Conservation (phyloP, 2,329 filamentous ascomycete genomes). For the Botrytis porri region DNA sequence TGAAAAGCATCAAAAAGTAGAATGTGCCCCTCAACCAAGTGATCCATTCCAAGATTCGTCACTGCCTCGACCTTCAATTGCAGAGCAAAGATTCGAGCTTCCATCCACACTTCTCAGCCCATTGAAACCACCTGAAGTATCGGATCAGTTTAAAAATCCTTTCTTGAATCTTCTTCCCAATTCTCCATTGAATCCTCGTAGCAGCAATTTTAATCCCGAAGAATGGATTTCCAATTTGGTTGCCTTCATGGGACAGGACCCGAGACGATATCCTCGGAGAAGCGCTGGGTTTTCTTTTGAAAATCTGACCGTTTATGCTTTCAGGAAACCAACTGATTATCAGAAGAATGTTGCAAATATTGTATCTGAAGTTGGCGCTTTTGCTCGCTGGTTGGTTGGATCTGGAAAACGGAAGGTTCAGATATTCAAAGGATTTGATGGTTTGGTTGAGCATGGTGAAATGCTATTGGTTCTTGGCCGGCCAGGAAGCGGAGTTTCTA, state of each 20-base stretch:
- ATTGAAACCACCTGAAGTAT: neutral
- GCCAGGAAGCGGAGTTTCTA: slow-evolving; percentile 59
- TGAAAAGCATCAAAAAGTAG: slow-evolving; percentile 20
- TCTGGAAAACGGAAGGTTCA: slow-evolving; percentile 48
- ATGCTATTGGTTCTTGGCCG: slow-evolving; percentile 66
- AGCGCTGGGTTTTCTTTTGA: slow-evolving; percentile 64
- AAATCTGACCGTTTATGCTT: slow-evolving; percentile 67
- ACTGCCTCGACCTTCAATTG: slow-evolving; percentile 2
- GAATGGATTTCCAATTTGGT: slow-evolving; percentile 45
- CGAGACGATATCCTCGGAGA: slow-evolving; percentile 42
- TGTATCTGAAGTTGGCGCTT: slow-evolving; percentile 48
- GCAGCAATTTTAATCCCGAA: slow-evolving; percentile 49
- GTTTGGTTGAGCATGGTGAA: slow-evolving; percentile 60
- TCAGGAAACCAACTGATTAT: slow-evolving; percentile 65
- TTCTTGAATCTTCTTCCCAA: slow-evolving; percentile 18
- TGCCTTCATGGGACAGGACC: slow-evolving; percentile 43
- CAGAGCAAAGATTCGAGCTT: slow-evolving; percentile 6
- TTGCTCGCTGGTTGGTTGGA: slow-evolving; percentile 49
- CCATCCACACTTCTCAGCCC: neutral
- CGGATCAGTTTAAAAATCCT: slow-evolving; percentile 20
- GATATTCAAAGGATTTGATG: slow-evolving; percentile 63
- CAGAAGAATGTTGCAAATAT: slow-evolving; percentile 64
- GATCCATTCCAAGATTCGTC: neutral
- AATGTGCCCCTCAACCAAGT: slow-evolving; percentile 9
- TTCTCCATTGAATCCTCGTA: slow-evolving; percentile 47